Percentiles rank a stretch among this genome's conserved stretches.
Evolutionary conservation across 169 alveolate genomes (phyloP).

Genomic region (Theileria parva): DNA sequence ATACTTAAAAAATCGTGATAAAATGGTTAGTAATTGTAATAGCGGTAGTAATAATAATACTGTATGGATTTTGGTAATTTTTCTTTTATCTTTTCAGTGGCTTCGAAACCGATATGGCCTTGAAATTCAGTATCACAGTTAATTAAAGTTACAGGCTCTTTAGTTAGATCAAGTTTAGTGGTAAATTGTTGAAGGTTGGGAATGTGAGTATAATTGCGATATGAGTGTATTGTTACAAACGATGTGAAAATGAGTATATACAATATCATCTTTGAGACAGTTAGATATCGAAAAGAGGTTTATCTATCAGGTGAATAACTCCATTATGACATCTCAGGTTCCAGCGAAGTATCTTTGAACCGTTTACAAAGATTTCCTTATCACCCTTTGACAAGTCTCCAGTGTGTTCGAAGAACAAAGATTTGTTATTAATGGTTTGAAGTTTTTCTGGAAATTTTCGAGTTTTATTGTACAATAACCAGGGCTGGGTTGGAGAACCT

Average conservation of each 20-base stretch:
- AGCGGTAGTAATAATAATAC: background rate
- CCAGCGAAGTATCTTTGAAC: constrained; percentile 71
- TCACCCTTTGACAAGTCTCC: constrained; percentile 64
- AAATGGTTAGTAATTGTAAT: background rate
- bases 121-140: background rate
- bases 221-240: background rate
- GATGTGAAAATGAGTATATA: background rate
- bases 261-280: background rate
- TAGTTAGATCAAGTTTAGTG: background rate
- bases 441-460: constrained; percentile 73
- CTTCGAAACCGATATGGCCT: constrained; percentile 11
- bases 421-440: constrained; percentile 42
- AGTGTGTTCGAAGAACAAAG: constrained; percentile 60
- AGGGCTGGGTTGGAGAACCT: constrained; percentile 78
- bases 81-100: constrained; percentile 4
- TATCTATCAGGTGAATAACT: constrained; percentile 72
- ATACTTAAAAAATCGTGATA: background rate
- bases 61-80: background rate
- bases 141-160: background rate
- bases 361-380: constrained; percentile 65
- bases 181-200: background rate
- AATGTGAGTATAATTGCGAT: background rate
- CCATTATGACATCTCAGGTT: constrained; percentile 80
- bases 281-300: constrained; percentile 56
- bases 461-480: constrained; percentile 69